Evolutionary conservation across 768 basidiomycete genomes (phyloP).

Genomic region (Macrocybe gigantea): DNA sequence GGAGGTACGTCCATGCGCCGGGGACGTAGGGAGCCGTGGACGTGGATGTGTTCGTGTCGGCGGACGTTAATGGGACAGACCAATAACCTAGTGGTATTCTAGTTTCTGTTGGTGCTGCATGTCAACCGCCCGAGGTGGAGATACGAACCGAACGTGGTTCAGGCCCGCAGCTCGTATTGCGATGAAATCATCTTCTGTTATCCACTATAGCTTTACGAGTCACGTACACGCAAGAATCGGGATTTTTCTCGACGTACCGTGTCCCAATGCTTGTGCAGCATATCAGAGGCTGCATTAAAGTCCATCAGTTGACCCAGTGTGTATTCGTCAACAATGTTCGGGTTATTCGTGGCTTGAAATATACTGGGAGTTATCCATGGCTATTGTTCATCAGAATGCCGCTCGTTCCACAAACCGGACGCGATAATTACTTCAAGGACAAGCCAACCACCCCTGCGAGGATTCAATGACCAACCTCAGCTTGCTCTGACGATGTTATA

Average conservation of each 20-base stretch:
- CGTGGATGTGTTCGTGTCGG: conserved; percentile 39
- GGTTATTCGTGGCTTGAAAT: conserved; percentile 56
- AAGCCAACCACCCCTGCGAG: conserved; percentile 53
- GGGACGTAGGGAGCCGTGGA: conserved; percentile 49
- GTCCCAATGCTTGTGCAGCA: conserved; percentile 51
- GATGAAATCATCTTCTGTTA: conserved; percentile 63
- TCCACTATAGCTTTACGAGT: conserved; percentile 31
- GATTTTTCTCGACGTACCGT: conserved; percentile 27
- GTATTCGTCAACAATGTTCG: conserved; percentile 53
- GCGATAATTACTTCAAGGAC: conserved; percentile 43
- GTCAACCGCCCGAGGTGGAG: background rate
- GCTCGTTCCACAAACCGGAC: background rate
- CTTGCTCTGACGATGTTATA: background rate
- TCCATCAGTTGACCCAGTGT: conserved; percentile 54
- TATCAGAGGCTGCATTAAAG: conserved; percentile 29
- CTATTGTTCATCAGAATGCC: conserved; percentile 21
- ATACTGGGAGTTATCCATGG: conserved; percentile 79
- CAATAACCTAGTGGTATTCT: conserved; percentile 74
- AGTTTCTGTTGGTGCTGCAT: background rate
- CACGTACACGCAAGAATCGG: too few species aligned
- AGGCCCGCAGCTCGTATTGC: conserved; percentile 62
- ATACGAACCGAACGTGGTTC: conserved; percentile 60
- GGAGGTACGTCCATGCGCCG: conserved; percentile 67
- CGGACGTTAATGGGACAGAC: conserved; percentile 63
- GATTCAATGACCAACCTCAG: conserved; percentile 2